Base-by-base conservation (phyloP, 176 grass and related monocot species). In the Zea luxurians region DNA sequence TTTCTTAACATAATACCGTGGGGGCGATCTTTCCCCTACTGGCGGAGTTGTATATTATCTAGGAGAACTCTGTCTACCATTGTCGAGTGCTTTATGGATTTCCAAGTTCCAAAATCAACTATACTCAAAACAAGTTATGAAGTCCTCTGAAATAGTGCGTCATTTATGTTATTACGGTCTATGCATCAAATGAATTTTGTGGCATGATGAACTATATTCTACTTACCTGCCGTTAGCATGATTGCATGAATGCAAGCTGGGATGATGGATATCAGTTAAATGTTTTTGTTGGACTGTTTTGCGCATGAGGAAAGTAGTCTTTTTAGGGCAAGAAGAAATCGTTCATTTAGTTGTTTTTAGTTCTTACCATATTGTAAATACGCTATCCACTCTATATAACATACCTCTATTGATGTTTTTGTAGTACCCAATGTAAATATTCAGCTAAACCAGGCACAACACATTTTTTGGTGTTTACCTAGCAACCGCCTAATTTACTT, bases 121-220 rank as follows among this genome's bases (percentile, higher is more conserved):
- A 59, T 73, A 64, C 20, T 50, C 13, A 8, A 40, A 70, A 27
- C 44, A 38, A 41, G 3, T 57, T 76, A 40, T 61, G 37, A 64
- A 34, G 27, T 21, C 17, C 6, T 58, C 58, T 47, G 41, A 58
- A 57, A 34, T 79, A 53, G 59, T 61, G 7, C 27, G 13, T 67
- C 57, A 77, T 77, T 27, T 58, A 49, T 82, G 66, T 59, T 50
- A 71, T 72, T 21, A 27, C 49, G 76, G 71, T 17, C 38, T 27
- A 66, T 65, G 65, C 47, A 67, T 60, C 8, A 48, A 48, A 71
- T 4, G 10, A 59, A 17, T 45, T 55, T 21, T 57, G 3, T 76
- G 43, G 61, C 27, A 35, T 17, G 47, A 15, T 66, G 41, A 64
- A 55, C 41, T 77, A 63, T 13, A 62, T 20, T 78, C 11, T 40